Conservation (phyloP, 495 filamentous ascomycete genomes). For the Aspergillus baeticus region DNA sequence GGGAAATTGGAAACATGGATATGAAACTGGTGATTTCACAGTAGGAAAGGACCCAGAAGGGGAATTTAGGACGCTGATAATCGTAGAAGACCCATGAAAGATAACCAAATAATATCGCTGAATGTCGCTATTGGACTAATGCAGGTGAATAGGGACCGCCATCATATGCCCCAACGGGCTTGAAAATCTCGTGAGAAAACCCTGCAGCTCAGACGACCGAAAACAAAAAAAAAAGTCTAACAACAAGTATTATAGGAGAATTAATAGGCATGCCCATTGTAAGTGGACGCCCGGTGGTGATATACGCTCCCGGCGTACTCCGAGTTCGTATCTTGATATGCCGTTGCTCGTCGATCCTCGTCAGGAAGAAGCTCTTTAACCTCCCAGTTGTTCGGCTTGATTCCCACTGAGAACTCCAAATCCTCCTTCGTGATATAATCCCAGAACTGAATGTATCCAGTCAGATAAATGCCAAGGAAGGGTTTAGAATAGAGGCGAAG, state of each 20-base stretch:
- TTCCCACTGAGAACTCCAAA: constrained; percentile 95
- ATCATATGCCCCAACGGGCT: too few species aligned
- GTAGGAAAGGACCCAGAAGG: not conserved
- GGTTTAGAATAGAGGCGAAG: not conserved
- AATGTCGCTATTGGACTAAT: too few species aligned
- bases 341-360: constrained; percentile 75
- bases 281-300: constrained; percentile 47
- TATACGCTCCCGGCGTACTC: constrained; percentile 62
- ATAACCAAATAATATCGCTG: not conserved
- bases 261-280: constrained; percentile 37
- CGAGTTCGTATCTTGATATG: constrained; percentile 66
- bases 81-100: not conserved
- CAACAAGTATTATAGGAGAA: not conserved
- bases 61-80: not conserved
- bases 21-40: not conserved
- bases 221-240: not conserved
- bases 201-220: not conserved
- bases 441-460: constrained; percentile 72
- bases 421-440: constrained; percentile 99
- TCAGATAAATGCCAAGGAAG: not conserved
- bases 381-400: constrained; percentile 96
- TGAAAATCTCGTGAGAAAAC: too few species aligned
- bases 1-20: too few species aligned
- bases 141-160: too few species aligned
- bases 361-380: constrained; percentile 93